phyloP scores from a whole-genome alignment of 2,329 filamentous ascomycete species.

The Calonectria hongkongensis region DNA sequence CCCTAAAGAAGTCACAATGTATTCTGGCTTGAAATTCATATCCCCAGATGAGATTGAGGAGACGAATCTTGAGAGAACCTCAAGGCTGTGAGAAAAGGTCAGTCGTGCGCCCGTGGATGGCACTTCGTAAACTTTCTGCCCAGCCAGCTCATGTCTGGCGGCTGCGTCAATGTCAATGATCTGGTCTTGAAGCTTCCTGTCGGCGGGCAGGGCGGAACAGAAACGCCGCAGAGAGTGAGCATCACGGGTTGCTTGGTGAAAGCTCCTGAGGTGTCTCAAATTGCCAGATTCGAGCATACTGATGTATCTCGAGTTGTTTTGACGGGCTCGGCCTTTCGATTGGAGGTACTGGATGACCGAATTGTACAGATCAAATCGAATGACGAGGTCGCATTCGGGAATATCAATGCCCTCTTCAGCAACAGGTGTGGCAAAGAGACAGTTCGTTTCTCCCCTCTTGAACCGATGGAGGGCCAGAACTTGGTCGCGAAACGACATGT shows the following conservation, averaged over 20 bases:
- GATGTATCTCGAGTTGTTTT: constrained; percentile 85
- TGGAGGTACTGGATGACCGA: constrained; percentile 98
- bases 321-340: constrained; percentile 90
- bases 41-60: constrained; percentile 71
- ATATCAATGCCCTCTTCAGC: constrained; percentile 82
- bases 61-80: constrained; percentile 83
- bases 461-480: constrained; percentile 82
- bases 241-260: constrained; percentile 76
- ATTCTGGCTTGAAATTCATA: constrained; percentile 69
- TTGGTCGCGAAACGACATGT: constrained; percentile 83
- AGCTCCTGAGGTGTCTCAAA: constrained; percentile 71
- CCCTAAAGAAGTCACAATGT: constrained; percentile 74
- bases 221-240: constrained; percentile 82
- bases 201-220: constrained; percentile 83
- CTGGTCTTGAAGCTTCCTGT: constrained; percentile 72
- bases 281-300: constrained; percentile 89
- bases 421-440: constrained; percentile 80
- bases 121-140: constrained; percentile 75
- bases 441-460: constrained; percentile 75
- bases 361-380: constrained; percentile 89
- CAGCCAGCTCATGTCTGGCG: constrained; percentile 47
- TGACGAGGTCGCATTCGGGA: constrained; percentile 79
- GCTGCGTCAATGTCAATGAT: constrained; percentile 42
- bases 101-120: constrained; percentile 83
- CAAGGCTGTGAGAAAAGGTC: constrained; percentile 84